These are phyloP conservation scores for Ramalina peruviana DNA, from an alignment of 495 filamentous ascomycete species.

Conservation along the genomic window DNA sequence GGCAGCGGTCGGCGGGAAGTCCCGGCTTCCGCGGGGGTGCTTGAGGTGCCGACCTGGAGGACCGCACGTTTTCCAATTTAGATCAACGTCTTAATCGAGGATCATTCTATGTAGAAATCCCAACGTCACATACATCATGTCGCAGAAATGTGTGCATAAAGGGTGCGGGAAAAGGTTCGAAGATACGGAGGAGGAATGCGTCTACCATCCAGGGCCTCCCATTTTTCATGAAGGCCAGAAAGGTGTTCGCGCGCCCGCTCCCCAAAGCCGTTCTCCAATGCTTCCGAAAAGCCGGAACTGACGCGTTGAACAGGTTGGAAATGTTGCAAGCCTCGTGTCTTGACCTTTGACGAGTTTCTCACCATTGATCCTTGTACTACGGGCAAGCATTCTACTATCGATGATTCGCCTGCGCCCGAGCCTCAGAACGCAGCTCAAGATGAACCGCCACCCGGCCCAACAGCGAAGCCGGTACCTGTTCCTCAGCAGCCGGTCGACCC, in stretches of 20 bases:
- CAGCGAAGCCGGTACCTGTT: slow-evolving; percentile 4
- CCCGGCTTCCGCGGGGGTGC: too few species aligned
- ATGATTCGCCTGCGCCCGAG: slow-evolving; percentile 47
- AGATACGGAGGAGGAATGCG: slow-evolving; percentile 71
- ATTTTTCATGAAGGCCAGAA: slow-evolving; percentile 98
- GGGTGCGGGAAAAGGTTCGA: slow-evolving; percentile 82
- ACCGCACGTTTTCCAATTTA: neutral
- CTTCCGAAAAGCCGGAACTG: neutral
- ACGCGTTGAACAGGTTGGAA: slow-evolving; percentile 65
- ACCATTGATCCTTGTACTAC: slow-evolving; percentile 85
- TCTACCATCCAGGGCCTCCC: slow-evolving; percentile 86
- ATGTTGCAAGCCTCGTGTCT: slow-evolving; percentile 94
- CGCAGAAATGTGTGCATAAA: slow-evolving; percentile 89
- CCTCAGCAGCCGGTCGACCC: slow-evolving; percentile 20
- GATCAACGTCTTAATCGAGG: too few species aligned
- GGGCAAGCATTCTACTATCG: slow-evolving; percentile 82
- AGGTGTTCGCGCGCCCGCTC: slow-evolving; percentile 45
- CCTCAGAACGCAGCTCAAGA: slow-evolving; percentile 28
- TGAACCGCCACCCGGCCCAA: slow-evolving; percentile 15
- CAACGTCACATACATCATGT: slow-evolving; percentile 35
- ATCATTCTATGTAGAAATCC: neutral
- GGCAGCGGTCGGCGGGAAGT: too few species aligned
- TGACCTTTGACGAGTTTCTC: slow-evolving; percentile 99
- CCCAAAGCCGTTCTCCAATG: slow-evolving; percentile 5
- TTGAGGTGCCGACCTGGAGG: neutral